Conservation (phyloP, 176 grass and related monocot genomes). For the Saccharum officinarum region DNA sequence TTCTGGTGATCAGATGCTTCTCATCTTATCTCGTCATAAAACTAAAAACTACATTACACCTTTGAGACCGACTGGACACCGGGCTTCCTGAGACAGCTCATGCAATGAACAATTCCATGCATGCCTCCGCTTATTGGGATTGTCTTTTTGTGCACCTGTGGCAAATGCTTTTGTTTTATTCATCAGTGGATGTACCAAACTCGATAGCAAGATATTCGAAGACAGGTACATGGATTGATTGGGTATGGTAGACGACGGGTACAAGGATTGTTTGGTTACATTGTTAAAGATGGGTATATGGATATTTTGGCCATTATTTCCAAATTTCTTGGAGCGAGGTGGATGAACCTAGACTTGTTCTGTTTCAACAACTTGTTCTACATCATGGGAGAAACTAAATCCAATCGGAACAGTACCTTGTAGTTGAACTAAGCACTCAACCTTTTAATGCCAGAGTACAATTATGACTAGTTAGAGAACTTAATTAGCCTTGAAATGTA, state of each 20-base stretch:
- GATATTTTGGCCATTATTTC: background rate
- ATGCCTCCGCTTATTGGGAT: background rate
- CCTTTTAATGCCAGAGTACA: background rate
- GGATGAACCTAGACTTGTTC: background rate
- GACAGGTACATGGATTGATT: background rate
- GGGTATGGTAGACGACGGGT: too few species aligned
- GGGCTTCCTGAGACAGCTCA: background rate
- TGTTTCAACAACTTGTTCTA: background rate
- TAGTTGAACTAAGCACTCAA: background rate
- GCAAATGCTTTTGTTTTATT: background rate
- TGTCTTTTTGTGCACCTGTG: background rate
- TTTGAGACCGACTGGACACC: background rate
- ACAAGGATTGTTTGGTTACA: too few species aligned
- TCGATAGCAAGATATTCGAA: background rate
- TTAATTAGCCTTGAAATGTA: background rate
- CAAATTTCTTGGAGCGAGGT: background rate
- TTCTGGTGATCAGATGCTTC: background rate
- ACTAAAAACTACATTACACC: background rate
- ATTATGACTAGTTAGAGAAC: background rate
- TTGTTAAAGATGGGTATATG: too few species aligned
- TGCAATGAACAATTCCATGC: background rate
- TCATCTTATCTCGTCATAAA: background rate
- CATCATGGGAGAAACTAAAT: background rate
- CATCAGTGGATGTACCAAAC: background rate
- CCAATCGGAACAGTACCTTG: background rate